Base-by-base conservation (phyloP, 257 asterid species). In the Haberlea rhodopensis region DNA sequence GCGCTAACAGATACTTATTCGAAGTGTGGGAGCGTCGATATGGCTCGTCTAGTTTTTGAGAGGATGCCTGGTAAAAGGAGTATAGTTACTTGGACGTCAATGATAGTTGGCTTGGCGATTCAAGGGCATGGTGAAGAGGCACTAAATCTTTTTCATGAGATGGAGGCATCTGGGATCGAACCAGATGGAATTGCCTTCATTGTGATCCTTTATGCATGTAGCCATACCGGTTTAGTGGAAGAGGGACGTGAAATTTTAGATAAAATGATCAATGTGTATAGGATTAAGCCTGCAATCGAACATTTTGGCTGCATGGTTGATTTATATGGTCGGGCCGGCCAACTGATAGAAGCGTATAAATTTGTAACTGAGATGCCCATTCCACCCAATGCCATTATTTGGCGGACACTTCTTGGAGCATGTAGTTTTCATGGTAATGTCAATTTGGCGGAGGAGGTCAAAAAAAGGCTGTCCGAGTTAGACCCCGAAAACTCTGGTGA, bases 261-360 rank as follows among this genome's bases (percentile, higher is more conserved):
- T 32, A 81, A 57, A 75, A 92, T 92, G 96, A 74, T 79, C 11
- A 54, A 59, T 51, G 71, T 71, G 0, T 87, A 87, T 63, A 75
- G 78, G 20, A 75, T 92, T 46, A 62, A 68, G 63, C 95, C 94
- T 8, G 71, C 77, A 28, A 79, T 84, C 16, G 98, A 92, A 65
- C 98, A 92, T 59, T 92, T 85, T 53, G 98, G 98, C 56, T 91
- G 98, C 58, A 89, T 91, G 94, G 97, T 92, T 60, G 97, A 92
- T 81, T 72, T 92, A 56, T 89, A 85, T 60, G 84, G 97, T 16
- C 79, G 97, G 23, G 87, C 96, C 5, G 95, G 96, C 28, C 83
- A 76, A 59, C 73, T 92, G 46, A 56, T 20, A 28, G 79, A 76
- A 75, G 98, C 98, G 9, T 85, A 81, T 37, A 73, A 92, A 19